Evolutionary conservation across 257 asterid species (phyloP).

Genomic region (Forsythia viridissima): DNA sequence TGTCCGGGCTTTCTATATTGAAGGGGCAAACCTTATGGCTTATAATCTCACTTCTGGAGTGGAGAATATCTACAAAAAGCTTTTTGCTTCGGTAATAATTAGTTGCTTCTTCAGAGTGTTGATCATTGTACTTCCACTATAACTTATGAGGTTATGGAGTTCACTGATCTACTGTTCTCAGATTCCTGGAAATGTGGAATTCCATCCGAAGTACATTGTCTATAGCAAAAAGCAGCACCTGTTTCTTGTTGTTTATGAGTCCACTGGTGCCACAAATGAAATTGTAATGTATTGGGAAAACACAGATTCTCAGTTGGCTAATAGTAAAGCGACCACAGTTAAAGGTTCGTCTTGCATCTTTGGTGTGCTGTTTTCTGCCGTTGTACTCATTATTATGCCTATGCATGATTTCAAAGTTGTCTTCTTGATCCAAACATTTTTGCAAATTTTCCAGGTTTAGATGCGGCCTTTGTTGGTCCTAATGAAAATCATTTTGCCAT

Average conservation of each 20-base stretch:
- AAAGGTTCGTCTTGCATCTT: slow-evolving; percentile 62
- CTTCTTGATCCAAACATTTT: slow-evolving; percentile 23
- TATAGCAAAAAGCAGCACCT: slow-evolving; percentile 89
- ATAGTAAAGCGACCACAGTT: slow-evolving; percentile 75
- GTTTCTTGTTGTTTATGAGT: slow-evolving; percentile 82
- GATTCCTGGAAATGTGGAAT: slow-evolving; percentile 92
- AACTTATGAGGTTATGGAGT: slow-evolving; percentile 26
- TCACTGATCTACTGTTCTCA: slow-evolving; percentile 39
- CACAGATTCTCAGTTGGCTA: slow-evolving; percentile 73
- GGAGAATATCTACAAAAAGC: slow-evolving; percentile 89
- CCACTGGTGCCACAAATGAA: slow-evolving; percentile 72
- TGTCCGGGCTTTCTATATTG: slow-evolving; percentile 87
- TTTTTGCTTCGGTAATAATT: slow-evolving; percentile 72
- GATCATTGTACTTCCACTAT: slow-evolving; percentile 19
- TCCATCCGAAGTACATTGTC: slow-evolving; percentile 64
- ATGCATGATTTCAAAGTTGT: not conserved
- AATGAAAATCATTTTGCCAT: slow-evolving; percentile 84
- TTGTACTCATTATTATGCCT: slow-evolving; percentile 4
- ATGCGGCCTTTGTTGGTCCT: slow-evolving; percentile 88
- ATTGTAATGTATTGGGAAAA: slow-evolving; percentile 96
- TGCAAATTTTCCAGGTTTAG: slow-evolving; percentile 66
- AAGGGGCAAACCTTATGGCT: slow-evolving; percentile 93
- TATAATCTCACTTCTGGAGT: slow-evolving; percentile 87
- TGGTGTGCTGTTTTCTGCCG: slow-evolving; percentile 24
- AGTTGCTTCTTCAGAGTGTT: slow-evolving; percentile 13